Evolutionary conservation across 805 yeast species (phyloP).

Genomic region (Lipomyces oligophaga): DNA sequence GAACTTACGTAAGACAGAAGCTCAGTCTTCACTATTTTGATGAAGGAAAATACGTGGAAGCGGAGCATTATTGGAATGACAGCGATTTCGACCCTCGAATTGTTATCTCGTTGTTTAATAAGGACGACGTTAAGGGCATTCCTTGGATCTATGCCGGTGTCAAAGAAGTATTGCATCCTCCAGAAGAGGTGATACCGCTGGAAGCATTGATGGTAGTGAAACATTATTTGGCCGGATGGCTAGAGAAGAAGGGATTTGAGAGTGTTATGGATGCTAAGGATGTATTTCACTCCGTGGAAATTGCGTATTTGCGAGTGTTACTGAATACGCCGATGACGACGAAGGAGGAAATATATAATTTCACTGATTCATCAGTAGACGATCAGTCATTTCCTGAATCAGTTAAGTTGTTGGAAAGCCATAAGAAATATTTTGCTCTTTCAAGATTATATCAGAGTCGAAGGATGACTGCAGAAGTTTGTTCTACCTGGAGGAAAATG

Average conservation of each 20-base stretch:
- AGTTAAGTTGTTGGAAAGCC: conserved; percentile 28
- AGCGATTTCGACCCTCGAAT: conserved; percentile 37
- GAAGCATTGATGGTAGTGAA: conserved; percentile 29
- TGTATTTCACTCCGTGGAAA: conserved; percentile 34
- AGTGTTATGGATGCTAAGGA: conserved; percentile 32
- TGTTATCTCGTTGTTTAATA: conserved; percentile 32
- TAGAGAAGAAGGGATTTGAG: conserved; percentile 35
- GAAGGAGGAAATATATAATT: conserved; percentile 30
- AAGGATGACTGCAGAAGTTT: conserved; percentile 32
- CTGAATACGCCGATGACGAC: conserved; percentile 27
- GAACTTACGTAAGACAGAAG: conserved; percentile 41
- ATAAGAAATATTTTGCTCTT: conserved; percentile 32
- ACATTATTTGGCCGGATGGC: conserved; percentile 34
- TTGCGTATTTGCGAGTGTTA: conserved; percentile 33
- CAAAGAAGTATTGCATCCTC: conserved; percentile 8
- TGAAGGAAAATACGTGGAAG: conserved; percentile 29
- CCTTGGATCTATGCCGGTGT: conserved; percentile 38
- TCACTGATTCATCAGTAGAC: conserved; percentile 33
- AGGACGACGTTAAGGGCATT: conserved; percentile 29
- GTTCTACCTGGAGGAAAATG: conserved; percentile 32
- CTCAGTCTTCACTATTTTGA: conserved; percentile 37
- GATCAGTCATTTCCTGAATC: conserved; percentile 31
- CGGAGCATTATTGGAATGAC: conserved; percentile 40
- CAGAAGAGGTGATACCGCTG: conserved; percentile 16
- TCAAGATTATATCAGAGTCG: conserved; percentile 33